Base-by-base conservation (phyloP, 352 stramenopile species). In the Phytopythium delawarense region DNA sequence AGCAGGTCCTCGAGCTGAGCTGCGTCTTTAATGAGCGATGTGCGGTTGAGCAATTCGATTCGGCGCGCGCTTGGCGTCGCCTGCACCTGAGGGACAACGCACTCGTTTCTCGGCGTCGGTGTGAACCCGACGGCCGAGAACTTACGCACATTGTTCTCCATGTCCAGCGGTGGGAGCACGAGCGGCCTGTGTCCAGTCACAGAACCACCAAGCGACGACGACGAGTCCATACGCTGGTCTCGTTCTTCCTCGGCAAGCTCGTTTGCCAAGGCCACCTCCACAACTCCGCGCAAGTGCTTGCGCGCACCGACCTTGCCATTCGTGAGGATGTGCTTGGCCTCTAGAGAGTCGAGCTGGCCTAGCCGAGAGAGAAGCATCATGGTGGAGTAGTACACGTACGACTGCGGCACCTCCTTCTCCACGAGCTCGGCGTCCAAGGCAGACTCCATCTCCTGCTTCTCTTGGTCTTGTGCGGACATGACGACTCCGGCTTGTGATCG, bases 331-430 rank as follows among this genome's bases (percentile, higher is more conserved):
- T 84, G 63, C 50, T 85, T 88, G 32, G 74, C 72, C 52, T 88
- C 75, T 0, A 84, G 54, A 5, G 75, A 63, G 54, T 89, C 77
- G 6, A 89, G 42, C 18, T 74, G 67, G 5, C 64, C 64, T 16
- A 84, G 30, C 20, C 69, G 71, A 1, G 79, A 67, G 12, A 90
- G 60, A 32, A 90, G 55, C 25, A 74, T 69, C 79, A 91, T 88
- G 0, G 69, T 69, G 13, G 75, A 73, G 28, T 67, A 72, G 51
- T 77, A 91, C 4, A 91, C 70, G 51, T 76, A 84, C 37, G 77
- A 83, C 16, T 71, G 51, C 15, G 70, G 67, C 1, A 85, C 62
- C 20, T 82, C 66, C 9, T 78, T 74, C 20, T 91, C 81, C 0
- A 75, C 66, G 21, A 73, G 65, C 16, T 63, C 69, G 12, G 62